Evolutionary conservation across 2,329 filamentous ascomycete species (phyloP).

Genomic region (Anthostomella pinea): DNA sequence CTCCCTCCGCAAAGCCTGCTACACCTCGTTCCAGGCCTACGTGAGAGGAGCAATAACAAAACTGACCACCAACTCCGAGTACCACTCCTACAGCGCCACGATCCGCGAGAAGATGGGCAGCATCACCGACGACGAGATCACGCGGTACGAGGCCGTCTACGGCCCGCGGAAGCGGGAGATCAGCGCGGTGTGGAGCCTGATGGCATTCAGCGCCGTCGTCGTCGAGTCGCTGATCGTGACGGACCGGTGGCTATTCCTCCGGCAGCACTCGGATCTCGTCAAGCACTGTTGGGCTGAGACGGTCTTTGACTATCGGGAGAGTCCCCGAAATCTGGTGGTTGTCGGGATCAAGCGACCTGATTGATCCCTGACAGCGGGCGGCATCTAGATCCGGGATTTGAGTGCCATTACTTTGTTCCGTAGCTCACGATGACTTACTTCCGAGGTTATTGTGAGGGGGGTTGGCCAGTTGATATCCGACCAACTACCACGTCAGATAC

Average conservation of each 20-base stretch:
- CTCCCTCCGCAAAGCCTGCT: conserved; percentile 76
- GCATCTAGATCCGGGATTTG: no score
- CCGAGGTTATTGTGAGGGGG: no score
- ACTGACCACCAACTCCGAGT: conserved; percentile 56
- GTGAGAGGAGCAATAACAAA: conserved; percentile 79
- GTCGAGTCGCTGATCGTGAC: conserved; percentile 87
- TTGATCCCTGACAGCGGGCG: no score
- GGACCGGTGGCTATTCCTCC: conserved; percentile 85
- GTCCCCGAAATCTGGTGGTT: conserved; percentile 88
- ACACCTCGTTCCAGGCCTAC: conserved; percentile 71
- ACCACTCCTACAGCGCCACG: conserved; percentile 53
- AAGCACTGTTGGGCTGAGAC: conserved; percentile 84
- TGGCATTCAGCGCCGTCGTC: conserved; percentile 90
- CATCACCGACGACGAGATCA: conserved; percentile 74
- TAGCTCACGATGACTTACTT: no score
- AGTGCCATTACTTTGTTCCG: no score
- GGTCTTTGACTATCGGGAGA: conserved; percentile 84
- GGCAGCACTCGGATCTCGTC: conserved; percentile 70
- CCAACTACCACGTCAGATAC: no score
- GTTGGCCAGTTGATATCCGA: no score
- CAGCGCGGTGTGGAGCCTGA: conserved; percentile 85
- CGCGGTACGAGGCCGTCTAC: conserved; percentile 65
- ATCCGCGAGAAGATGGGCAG: conserved; percentile 63
- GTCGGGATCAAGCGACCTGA: conserved; percentile 74
- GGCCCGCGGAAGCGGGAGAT: conserved; percentile 71